These are phyloP conservation scores for Aspergillus tubingensis DNA, from an alignment of 2,329 filamentous ascomycete genomes.

Conservation along the genomic window DNA sequence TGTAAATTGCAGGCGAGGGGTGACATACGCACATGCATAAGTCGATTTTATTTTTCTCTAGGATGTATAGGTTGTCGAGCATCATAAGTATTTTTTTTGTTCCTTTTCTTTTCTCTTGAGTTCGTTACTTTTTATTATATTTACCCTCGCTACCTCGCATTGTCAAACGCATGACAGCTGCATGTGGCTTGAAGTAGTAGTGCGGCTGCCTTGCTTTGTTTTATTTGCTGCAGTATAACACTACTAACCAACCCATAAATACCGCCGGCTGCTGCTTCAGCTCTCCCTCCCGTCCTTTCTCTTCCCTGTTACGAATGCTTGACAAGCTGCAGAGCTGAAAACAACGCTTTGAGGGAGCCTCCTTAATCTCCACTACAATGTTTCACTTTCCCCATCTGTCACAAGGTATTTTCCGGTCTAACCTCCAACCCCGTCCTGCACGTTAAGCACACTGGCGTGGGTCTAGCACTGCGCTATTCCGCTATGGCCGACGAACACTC, in stretches of 20 bases:
- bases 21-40: constrained; percentile 13
- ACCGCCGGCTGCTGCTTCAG: background rate
- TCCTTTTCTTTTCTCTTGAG: background rate
- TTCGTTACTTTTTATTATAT: background rate
- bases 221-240: background rate
- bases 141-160: background rate
- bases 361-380: background rate
- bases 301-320: background rate
- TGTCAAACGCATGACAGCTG: background rate
- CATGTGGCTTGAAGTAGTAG: constrained; percentile 4
- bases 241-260: background rate
- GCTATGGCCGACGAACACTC: background rate
- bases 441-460: background rate
- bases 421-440: background rate
- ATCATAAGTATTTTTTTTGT: constrained; percentile 4
- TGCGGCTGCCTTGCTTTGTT: background rate
- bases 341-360: background rate
- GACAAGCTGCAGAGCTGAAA: background rate
- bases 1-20: constrained; percentile 26
- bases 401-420: background rate
- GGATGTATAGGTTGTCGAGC: constrained; percentile 15
- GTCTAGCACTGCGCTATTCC: background rate
- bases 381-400: background rate
- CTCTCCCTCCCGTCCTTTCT: background rate
- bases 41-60: constrained; percentile 10